Base-by-base conservation (phyloP, 2,329 filamentous ascomycete species). In the Metarhizium album region DNA sequence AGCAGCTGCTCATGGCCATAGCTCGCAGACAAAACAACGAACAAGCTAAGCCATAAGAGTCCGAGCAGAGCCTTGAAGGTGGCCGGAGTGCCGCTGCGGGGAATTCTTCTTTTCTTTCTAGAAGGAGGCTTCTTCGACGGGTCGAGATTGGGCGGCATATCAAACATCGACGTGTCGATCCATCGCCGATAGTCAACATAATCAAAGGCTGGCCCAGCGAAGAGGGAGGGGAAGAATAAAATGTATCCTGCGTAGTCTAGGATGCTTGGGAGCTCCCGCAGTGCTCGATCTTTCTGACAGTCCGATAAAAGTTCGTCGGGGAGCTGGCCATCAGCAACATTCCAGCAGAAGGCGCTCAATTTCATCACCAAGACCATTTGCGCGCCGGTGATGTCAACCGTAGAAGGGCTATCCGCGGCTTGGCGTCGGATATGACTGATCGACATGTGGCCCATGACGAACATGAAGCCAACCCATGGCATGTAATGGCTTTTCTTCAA, bases 341-440 rank as follows among this genome's bases (percentile, higher is more conserved):
- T 97, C 93, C 93, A 98, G 71, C 89, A 95, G 64, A 98, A 98
- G 4, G 91, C 87, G 22, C 84, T 89, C 35, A 98, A 80, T 69
- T 98, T 98, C 89, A 98, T 98, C 55, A 97, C 84, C 59, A 97
- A 71, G 33, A 98, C 93, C 93, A 98, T 98, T 68, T 98, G 93
- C 1, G 91, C 90, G 40, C 86, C 90, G 0, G 91, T 96, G 58
- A 98, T 90, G 65, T 98, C 93, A 53, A 95, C 75, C 2, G 72
- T 69, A 38, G 79, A 75, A 0, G 87, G 80, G 54, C 81, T 76
- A 58, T 86, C 75, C 38, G 78, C 71, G 38, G 83, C 79, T 67
- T 95, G 89, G 38, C 94, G 86, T 52, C 80, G 73, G 55, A 98
- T 84, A 67, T 98, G 93, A 65, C 82, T 95, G 60, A 91, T 67